Base-by-base conservation (phyloP, 352 stramenopile genomes). In the Pythium sukuiense region DNA sequence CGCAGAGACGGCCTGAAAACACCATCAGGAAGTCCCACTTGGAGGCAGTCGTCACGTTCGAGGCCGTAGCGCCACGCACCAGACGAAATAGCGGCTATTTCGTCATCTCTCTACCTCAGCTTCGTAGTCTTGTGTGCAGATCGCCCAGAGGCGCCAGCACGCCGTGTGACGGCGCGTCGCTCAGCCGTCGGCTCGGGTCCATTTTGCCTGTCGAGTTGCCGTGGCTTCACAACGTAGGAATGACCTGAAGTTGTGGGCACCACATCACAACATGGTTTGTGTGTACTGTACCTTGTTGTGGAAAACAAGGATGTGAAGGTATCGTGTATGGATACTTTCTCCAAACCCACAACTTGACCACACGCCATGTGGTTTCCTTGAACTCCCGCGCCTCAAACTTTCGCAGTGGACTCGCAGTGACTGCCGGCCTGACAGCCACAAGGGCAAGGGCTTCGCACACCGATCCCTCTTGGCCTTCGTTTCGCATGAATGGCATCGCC, bases 81-180 rank as follows among this genome's bases (percentile, higher is more conserved):
- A 73, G 74, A 27, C 58, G 69, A 59, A 92, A 69, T 8, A 92
- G 73, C 41, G n/a, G n/a, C n/a, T n/a, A n/a, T n/a, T n/a, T n/a
- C n/a, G n/a, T n/a, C n/a, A n/a, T n/a, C 65, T 74, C 70, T 87
- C 67, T 83, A 90, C 29, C 32, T 3, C 74, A 61, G 0, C 46
- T 41, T 18, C 53, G 65, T 32, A 88, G n/a, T 27, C 63, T 69
- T 4, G 29, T 57, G 29, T 74, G 74, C 18, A 92, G 69, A 54
- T 53, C 63, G 54, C 68, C 72, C 29, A 92, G 73, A 53, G 89
- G 70, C 49, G 57, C 37, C 33, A 81, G 37, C 7, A 92, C 69
- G 29, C 72, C 65, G 16, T 54, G 39, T 39, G 49, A 16, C 6
- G 54, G 12, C 45, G 6, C 39, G 29, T 14, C 30, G n/a, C 11